Evolutionary conservation across 75 land plant species (phyloP).

Genomic region (Adiantum capillusveneris): DNA sequence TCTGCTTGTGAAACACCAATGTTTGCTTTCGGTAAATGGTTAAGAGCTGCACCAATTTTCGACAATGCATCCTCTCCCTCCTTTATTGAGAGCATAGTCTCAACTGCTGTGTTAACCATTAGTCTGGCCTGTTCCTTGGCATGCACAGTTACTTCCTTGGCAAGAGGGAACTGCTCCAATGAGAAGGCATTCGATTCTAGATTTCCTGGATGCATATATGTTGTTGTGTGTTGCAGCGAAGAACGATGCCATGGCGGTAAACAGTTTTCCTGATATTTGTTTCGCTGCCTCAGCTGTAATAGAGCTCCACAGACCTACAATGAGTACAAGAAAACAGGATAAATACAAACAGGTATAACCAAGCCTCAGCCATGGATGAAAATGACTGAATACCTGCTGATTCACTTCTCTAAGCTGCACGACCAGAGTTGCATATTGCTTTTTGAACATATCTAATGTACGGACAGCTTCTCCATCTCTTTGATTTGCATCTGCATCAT

Average conservation of each 20-base stretch:
- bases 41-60: conserved; percentile 52
- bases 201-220: conserved; percentile 11
- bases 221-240: conserved; percentile 9
- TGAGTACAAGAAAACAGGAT: too few relatives aligned
- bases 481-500: conserved; percentile 47
- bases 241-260: conserved; percentile 33
- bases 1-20: conserved; percentile 21
- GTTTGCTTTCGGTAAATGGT: conserved; percentile 22
- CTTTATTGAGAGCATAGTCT: conserved; percentile 48
- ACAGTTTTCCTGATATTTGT: conserved; percentile 51
- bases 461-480: conserved; percentile 45
- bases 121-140: conserved; percentile 60
- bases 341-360: too few relatives aligned
- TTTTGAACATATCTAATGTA: conserved; percentile 55
- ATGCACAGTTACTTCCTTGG: conserved; percentile 50
- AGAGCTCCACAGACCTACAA: conserved; percentile 66
- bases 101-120: conserved; percentile 73
- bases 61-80: conserved; percentile 39
- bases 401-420: conserved; percentile 67
- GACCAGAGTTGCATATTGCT: conserved; percentile 69
- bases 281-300: conserved; percentile 52
- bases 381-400: conserved; percentile 71
- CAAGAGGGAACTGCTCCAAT: conserved; percentile 42
- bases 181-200: conserved; percentile 18
- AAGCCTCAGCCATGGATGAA: too few relatives aligned